Evolutionary conservation across 2,329 filamentous ascomycete species (phyloP).

Genomic region (Cadophora luteo-olivacea): DNA sequence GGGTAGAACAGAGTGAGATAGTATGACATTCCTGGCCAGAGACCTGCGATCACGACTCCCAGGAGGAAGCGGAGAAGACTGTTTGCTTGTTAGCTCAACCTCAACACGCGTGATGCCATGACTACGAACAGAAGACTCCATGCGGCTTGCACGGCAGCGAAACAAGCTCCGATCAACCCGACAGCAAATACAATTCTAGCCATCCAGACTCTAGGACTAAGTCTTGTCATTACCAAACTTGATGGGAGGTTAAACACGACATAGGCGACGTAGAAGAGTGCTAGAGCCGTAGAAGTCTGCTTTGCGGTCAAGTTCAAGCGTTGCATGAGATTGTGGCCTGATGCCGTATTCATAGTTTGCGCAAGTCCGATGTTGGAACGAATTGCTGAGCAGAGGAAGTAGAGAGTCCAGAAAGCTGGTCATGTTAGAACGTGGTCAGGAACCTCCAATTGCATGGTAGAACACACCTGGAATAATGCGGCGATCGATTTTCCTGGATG

Average conservation of each 20-base stretch:
- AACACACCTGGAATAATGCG: slow-evolving; percentile 58
- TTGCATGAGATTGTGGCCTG: slow-evolving; percentile 76
- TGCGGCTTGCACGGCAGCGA: slow-evolving; percentile 79
- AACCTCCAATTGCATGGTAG: not conserved
- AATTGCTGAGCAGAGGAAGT: slow-evolving; percentile 92
- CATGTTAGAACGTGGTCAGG: slow-evolving; percentile 19
- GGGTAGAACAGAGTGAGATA: slow-evolving; percentile 93
- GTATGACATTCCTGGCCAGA: slow-evolving; percentile 94
- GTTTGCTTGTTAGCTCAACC: slow-evolving; percentile 15
- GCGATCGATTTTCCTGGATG: slow-evolving; percentile 57
- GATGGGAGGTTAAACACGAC: slow-evolving; percentile 89
- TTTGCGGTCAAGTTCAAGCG: slow-evolving; percentile 73
- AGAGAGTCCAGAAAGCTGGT: slow-evolving; percentile 83
- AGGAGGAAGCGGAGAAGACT: slow-evolving; percentile 82
- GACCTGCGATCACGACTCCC: slow-evolving; percentile 86
- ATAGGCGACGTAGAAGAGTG: slow-evolving; percentile 91
- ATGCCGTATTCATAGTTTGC: slow-evolving; percentile 85
- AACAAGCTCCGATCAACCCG: slow-evolving; percentile 82
- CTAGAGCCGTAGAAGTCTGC: slow-evolving; percentile 83
- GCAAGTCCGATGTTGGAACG: slow-evolving; percentile 90
- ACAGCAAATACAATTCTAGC: slow-evolving; percentile 88
- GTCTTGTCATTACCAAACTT: slow-evolving; percentile 84
- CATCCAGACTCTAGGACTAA: slow-evolving; percentile 91
- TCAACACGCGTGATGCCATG: not conserved
- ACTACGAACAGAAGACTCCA: slow-evolving; percentile 71